Evolutionary conservation across 2,329 filamentous ascomycete genomes (phyloP).

Genomic region (Aspergillus ibericus): DNA sequence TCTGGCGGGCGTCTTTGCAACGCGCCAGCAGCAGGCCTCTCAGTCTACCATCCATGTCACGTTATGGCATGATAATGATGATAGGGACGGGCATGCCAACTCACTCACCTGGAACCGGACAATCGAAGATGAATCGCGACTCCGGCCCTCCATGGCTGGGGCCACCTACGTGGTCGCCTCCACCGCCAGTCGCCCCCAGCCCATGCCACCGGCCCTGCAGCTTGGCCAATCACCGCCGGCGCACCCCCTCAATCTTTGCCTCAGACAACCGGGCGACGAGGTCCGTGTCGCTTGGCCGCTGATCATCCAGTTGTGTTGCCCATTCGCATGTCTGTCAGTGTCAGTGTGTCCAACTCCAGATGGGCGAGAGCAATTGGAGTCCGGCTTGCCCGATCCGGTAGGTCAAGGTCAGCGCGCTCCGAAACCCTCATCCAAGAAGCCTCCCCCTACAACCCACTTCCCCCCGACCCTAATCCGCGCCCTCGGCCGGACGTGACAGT

Average conservation of each 20-base stretch:
- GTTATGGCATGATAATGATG: too few relatives aligned
- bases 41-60: too few relatives aligned
- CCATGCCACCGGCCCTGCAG: conserved; percentile 6
- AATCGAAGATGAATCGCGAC: neutral
- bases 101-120: neutral
- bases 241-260: neutral
- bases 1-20: neutral
- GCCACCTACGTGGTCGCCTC: conserved; percentile 22
- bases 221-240: neutral
- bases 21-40: too few relatives aligned
- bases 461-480: too few relatives aligned
- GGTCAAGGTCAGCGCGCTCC: neutral
- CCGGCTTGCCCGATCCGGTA: neutral
- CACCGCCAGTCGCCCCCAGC: conserved; percentile 23
- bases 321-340: neutral
- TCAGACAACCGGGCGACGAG: neutral
- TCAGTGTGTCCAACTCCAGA: neutral
- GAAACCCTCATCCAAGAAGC: too few relatives aligned
- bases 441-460: neutral
- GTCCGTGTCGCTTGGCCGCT: conserved; percentile 3
- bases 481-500: neutral
- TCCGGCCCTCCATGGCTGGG: neutral
- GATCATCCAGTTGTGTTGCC: neutral
- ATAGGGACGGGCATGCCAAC: neutral
- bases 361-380: neutral